phyloP scores from a whole-genome alignment of 2,329 filamentous ascomycete genomes.

The Alternaria tenuissima region DNA sequence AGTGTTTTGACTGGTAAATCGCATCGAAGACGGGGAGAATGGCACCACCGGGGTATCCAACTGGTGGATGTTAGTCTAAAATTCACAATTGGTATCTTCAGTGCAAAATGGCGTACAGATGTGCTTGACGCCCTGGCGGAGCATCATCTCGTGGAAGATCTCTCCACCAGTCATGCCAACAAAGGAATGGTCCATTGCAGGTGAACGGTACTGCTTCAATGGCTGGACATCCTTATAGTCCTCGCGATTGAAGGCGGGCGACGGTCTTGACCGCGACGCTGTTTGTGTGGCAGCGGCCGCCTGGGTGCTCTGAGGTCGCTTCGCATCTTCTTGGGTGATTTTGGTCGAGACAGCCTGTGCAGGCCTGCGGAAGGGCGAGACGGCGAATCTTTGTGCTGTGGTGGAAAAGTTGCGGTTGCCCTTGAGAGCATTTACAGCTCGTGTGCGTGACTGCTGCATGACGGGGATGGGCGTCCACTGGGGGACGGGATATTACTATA shows the following conservation, averaged over 20 bases:
- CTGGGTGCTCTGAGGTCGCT: slow-evolving; percentile 54
- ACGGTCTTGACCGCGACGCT: slow-evolving; percentile 45
- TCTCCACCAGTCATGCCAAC: slow-evolving; percentile 95
- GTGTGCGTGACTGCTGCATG: slow-evolving; percentile 49
- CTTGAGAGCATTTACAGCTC: slow-evolving; percentile 48
- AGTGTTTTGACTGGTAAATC: slow-evolving; percentile 97
- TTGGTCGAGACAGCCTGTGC: slow-evolving; percentile 44
- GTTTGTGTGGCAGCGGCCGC: slow-evolving; percentile 46
- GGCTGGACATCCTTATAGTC: slow-evolving; percentile 56
- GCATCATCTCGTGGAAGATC: slow-evolving; percentile 99
- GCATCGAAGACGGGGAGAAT: slow-evolving; percentile 98
- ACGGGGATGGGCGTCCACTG: slow-evolving; percentile 27
- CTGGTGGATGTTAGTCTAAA: slow-evolving; percentile 44
- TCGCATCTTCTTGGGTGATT: slow-evolving; percentile 50
- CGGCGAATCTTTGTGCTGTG: slow-evolving; percentile 49
- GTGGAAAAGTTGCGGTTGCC: slow-evolving; percentile 56
- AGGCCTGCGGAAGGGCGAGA: slow-evolving; percentile 55
- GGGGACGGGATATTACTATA: slow-evolving; percentile 17
- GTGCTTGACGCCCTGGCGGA: slow-evolving; percentile 89
- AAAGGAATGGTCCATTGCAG: slow-evolving; percentile 69
- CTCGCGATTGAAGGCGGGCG: slow-evolving; percentile 61
- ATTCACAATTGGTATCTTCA: neutral
- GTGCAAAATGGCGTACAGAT: slow-evolving; percentile 72
- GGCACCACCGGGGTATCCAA: slow-evolving; percentile 86
- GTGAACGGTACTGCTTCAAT: slow-evolving; percentile 56